Base-by-base conservation (phyloP, 2,329 filamentous ascomycete genomes). In the Colletotrichum sp. region DNA sequence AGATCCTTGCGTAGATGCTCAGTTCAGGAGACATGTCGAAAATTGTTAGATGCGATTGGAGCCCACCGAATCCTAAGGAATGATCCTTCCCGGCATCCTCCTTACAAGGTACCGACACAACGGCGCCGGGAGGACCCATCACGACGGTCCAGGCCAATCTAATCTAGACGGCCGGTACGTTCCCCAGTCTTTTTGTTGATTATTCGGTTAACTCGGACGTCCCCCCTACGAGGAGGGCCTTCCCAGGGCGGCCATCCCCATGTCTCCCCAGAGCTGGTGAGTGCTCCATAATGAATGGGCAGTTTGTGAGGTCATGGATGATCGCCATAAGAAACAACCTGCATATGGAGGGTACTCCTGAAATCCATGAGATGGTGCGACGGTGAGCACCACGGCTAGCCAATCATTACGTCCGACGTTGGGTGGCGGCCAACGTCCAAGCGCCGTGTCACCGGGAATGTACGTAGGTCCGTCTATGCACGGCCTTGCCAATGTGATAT, bases 31-130 rank as follows among this genome's bases (percentile, higher is more conserved):
- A 58, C 16, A 75, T 26, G 18, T 71, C n/a, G 43, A 52, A 2
- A 73, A 36, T 15, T 5, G 18, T 48, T 16, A 75, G 72, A 75
- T 75, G 72, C 65, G 43, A 69, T 73, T 75, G 70, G 73, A 1
- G 32, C 56, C 73, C 64, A 34, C 43, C 16, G 10, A 26, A 64
- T 68, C 62, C 55, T 73, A 30, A 3, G n/a, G 30, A 21, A 68
- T 34, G 21, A 56, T 34, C 26, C 3, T 18, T 75, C n/a, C 58
- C 56, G 24, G 70, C 64, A 68, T 69, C 13, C 43, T 60, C 62
- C 70, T 38, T 36, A 58, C 64, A 21, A 24, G 28, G 24, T 13
- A 16, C 18, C 43, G 10, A 52, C 43, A 52, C 43, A 21, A 52
- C 24, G 55, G 68, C 55, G 55, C 36, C 21, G 8, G 24, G 32